A percentile compares a stretch with the other conserved stretches of the same genome.
phyloP scores from a whole-genome alignment of 2,329 filamentous ascomycete species.

The Alternaria postmessia region DNA sequence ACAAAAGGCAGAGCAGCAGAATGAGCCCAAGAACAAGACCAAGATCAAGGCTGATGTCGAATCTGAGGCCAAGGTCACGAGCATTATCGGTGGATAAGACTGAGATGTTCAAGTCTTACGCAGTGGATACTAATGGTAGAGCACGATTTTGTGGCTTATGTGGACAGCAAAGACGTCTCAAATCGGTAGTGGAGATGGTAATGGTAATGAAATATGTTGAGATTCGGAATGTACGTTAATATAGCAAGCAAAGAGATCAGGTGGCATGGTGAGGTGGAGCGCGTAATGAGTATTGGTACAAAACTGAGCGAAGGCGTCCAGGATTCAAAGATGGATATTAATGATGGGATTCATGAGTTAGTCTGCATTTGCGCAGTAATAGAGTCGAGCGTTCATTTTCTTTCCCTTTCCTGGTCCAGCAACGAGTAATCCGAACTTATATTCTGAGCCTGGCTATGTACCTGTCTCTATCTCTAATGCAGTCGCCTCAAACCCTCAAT shows the following conservation, averaged over 20 bases:
- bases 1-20: neutral
- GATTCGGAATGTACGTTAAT: neutral
- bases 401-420: neutral
- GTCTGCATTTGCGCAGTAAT: neutral
- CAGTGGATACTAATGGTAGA: neutral
- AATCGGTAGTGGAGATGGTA: neutral
- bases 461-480: slow-evolving; percentile 28
- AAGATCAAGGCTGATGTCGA: neutral
- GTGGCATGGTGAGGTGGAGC: neutral
- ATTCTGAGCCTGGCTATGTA: neutral
- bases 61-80: neutral
- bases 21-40: neutral
- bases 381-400: neutral
- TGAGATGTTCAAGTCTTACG: neutral
- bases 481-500: slow-evolving; percentile 65
- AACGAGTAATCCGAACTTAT: neutral
- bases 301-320: neutral
- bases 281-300: neutral
- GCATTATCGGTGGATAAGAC: neutral
- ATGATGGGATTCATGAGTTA: neutral
- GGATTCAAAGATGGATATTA: too few relatives aligned
- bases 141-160: neutral
- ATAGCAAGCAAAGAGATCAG: neutral
- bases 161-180: neutral
- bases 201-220: neutral